phyloP scores from a whole-genome alignment of 2,329 filamentous ascomycete species.

The Alternaria dauci region DNA sequence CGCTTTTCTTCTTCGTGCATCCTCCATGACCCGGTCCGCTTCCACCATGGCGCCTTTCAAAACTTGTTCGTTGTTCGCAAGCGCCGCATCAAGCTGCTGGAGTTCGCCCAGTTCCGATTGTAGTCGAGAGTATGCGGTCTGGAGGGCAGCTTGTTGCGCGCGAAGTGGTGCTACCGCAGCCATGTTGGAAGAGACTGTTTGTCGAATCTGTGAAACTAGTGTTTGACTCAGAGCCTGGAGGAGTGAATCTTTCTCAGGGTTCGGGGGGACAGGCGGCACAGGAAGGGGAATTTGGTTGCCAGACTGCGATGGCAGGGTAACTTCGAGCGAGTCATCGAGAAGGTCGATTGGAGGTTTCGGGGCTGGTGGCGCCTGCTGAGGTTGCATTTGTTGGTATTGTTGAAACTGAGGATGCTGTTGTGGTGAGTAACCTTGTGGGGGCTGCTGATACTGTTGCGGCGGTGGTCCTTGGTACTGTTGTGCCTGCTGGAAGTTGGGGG shows the following conservation, averaged over 20 bases:
- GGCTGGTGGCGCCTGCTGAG: constrained; percentile 39
- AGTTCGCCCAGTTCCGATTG: constrained; percentile 78
- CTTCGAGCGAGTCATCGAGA: constrained; percentile 69
- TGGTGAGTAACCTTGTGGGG: constrained; percentile 20
- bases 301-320: constrained; percentile 61
- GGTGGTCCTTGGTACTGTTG: constrained; percentile 30
- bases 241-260: constrained; percentile 92
- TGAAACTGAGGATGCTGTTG: constrained; percentile 30
- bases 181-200: constrained; percentile 74
- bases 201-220: constrained; percentile 73
- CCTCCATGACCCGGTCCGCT: constrained; percentile 79
- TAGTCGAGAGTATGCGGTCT: constrained; percentile 71
- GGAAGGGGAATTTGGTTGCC: constrained; percentile 62
- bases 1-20: constrained; percentile 71
- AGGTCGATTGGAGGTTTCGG: constrained; percentile 58
- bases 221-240: constrained; percentile 77
- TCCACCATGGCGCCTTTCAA: constrained; percentile 78
- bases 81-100: constrained; percentile 72
- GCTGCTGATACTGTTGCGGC: constrained; percentile 24
- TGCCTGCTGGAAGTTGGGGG: constrained; percentile 21
- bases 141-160: constrained; percentile 81
- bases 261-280: constrained; percentile 89
- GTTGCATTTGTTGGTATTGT: constrained; percentile 29
- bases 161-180: constrained; percentile 77
- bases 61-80: constrained; percentile 80